These are phyloP conservation scores for Byssoonygena ceratinophila DNA, from an alignment of 2,329 filamentous ascomycete species.

Conservation along the genomic window DNA sequence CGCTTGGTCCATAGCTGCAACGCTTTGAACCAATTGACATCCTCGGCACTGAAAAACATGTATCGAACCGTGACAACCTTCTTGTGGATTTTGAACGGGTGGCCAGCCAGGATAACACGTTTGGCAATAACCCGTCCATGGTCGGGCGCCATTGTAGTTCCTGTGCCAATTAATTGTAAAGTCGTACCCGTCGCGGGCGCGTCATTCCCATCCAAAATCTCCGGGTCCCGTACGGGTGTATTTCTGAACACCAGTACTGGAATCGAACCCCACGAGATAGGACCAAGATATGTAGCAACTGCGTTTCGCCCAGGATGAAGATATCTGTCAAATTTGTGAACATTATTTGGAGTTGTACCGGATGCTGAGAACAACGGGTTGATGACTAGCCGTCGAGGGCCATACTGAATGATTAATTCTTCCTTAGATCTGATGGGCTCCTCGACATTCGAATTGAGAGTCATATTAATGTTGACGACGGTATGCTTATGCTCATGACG, in stretches of 20 bases:
- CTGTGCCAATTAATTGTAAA: constrained; percentile 70
- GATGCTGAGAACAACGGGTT: constrained; percentile 82
- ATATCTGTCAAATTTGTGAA: constrained; percentile 92
- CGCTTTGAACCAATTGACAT: constrained; percentile 96
- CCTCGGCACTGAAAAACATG: constrained; percentile 98
- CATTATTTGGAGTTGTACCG: constrained; percentile 89
- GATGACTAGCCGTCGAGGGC: constrained; percentile 73
- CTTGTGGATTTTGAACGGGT: constrained; percentile 98
- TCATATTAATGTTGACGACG: constrained; percentile 79
- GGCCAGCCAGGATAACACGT: constrained; percentile 83
- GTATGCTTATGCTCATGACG: constrained; percentile 93
- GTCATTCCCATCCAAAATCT: constrained; percentile 35
- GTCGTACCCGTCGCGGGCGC: constrained; percentile 35
- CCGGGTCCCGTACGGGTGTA: constrained; percentile 25
- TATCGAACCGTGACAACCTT: constrained; percentile 92
- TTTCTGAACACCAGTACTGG: constrained; percentile 79
- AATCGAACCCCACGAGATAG: constrained; percentile 84
- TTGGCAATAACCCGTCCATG: constrained; percentile 74
- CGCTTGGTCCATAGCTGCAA: constrained; percentile 87
- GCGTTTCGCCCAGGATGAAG: constrained; percentile 82
- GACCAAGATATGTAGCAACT: constrained; percentile 80
- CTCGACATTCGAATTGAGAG: constrained; percentile 64
- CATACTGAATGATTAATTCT: constrained; percentile 82
- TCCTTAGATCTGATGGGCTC: constrained; percentile 81
- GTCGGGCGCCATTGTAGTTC: constrained; percentile 72